These are phyloP conservation scores for Anthoceros angustus DNA, from an alignment of 225 moss, liverwort and hornwort genomes.

Conservation along the genomic window DNA sequence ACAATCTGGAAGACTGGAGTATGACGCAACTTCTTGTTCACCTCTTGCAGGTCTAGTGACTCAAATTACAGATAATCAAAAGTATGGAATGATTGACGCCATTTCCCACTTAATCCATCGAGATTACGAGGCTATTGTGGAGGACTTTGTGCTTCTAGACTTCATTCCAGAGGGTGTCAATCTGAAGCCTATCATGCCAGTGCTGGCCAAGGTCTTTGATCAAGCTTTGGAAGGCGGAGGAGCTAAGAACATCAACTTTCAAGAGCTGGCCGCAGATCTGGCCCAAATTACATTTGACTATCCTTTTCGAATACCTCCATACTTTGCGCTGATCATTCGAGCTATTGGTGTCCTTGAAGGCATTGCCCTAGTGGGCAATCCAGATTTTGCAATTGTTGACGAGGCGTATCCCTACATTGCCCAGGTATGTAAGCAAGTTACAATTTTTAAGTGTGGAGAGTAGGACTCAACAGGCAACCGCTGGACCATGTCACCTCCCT, in stretches of 20 bases:
- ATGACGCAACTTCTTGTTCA: not conserved
- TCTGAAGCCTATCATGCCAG: conserved; percentile 91
- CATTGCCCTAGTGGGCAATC: conserved; percentile 88
- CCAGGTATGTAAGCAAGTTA: conserved; percentile 34
- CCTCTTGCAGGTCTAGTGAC: conserved; percentile 69
- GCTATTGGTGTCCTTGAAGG: conserved; percentile 96
- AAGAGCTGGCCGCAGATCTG: conserved; percentile 89
- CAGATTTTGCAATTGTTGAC: conserved; percentile 95
- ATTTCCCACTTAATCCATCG: conserved; percentile 93
- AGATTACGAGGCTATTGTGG: conserved; percentile 91
- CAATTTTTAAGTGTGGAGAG: not conserved
- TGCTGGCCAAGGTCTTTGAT: conserved; percentile 92
- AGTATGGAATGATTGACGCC: conserved; percentile 99
- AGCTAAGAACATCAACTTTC: conserved; percentile 96
- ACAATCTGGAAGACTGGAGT: not conserved
- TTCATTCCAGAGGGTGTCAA: conserved; percentile 92
- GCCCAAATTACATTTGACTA: conserved; percentile 99
- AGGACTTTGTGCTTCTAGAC: conserved; percentile 86
- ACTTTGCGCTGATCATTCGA: conserved; percentile 93
- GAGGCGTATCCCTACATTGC: conserved; percentile 99
- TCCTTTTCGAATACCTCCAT: conserved; percentile 94
- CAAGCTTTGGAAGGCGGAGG: conserved; percentile 98
- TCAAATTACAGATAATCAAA: conserved; percentile 92
- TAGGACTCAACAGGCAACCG: not conserved
- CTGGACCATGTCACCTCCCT: not conserved